A percentile compares a stretch with the other conserved stretches of the same genome.
phyloP scores from a whole-genome alignment of 306 rosid genomes.

The Prunus armeniaca region DNA sequence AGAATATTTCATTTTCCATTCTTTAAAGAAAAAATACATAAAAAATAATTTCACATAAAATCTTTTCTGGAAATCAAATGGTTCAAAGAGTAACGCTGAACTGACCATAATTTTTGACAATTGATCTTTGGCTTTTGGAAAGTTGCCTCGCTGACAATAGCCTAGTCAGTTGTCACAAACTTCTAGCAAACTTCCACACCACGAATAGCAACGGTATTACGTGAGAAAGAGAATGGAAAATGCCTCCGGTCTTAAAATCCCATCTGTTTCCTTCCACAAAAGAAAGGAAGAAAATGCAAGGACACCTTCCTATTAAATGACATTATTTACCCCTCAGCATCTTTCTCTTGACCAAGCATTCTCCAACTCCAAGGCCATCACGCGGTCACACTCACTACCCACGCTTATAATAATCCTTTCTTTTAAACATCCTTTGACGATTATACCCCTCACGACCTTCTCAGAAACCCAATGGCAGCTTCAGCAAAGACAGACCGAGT shows the following conservation, averaged over 20 bases:
- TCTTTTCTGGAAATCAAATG: too few relatives aligned
- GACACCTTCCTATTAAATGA: not conserved
- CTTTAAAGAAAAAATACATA: too few relatives aligned
- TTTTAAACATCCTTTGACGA: conserved; percentile 17
- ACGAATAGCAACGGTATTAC: not conserved
- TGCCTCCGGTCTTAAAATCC: not conserved
- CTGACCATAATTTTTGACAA: too few relatives aligned
- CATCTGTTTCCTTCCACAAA: not conserved
- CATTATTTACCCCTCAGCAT: not conserved
- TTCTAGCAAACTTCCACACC: not conserved
- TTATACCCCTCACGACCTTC: conserved; percentile 41
- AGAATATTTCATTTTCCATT: too few relatives aligned
- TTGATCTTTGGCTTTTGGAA: too few relatives aligned
- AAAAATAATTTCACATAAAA: too few relatives aligned
- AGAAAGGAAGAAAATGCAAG: not conserved
- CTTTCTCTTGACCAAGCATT: not conserved
- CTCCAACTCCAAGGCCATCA: not conserved
- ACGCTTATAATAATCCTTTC: not conserved
- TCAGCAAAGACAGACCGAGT: conserved; percentile 7
- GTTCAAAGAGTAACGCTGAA: too few relatives aligned
- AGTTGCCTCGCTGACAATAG: too few relatives aligned
- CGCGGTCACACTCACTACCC: too few relatives aligned
- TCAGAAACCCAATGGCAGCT: conserved; percentile 34
- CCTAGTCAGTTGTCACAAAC: too few relatives aligned
- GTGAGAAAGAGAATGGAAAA: not conserved